phyloP scores from a whole-genome alignment of 345 rosid genomes.

The Aegle marmelos region DNA sequence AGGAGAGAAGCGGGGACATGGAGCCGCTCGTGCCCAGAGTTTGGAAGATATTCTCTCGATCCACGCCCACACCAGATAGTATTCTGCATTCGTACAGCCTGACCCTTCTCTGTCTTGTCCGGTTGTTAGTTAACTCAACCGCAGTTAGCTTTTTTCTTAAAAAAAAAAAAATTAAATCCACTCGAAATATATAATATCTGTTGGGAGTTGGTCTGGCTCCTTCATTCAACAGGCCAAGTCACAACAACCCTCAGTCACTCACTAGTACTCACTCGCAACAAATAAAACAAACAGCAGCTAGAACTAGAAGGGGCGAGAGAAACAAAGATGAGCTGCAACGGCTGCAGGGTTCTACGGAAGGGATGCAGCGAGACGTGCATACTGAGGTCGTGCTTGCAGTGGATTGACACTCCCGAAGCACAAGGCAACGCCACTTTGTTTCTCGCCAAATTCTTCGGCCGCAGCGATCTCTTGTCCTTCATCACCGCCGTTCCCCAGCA shows the following conservation, averaged over 20 bases:
- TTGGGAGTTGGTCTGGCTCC: no score
- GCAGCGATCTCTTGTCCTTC: conserved; percentile 45
- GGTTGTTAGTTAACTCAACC: conserved; percentile 32
- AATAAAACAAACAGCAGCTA: neutral
- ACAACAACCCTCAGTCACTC: no score
- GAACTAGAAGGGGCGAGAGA: neutral
- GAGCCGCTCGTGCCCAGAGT: conserved; percentile 79
- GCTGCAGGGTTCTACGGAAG: conserved; percentile 59
- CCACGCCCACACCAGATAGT: conserved; percentile 5
- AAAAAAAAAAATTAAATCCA: no score
- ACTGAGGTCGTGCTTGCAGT: conserved; percentile 46
- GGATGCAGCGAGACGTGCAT: conserved; percentile 56
- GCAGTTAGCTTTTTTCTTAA: no score
- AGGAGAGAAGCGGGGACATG: conserved; percentile 59
- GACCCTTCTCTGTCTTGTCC: neutral
- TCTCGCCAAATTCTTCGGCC: conserved; percentile 63
- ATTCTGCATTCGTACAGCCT: conserved; percentile 6
- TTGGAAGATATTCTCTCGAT: conserved; percentile 51
- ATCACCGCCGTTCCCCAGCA: conserved; percentile 52
- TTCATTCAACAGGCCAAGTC: no score
- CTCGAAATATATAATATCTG: no score
- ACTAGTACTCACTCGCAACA: no score
- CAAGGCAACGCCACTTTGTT: conserved; percentile 62
- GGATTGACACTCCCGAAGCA: conserved; percentile 51
- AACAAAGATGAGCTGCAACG: conserved; percentile 49